Conservation (phyloP, 176 grass and related monocot genomes). For the Phyllostachys edulis region DNA sequence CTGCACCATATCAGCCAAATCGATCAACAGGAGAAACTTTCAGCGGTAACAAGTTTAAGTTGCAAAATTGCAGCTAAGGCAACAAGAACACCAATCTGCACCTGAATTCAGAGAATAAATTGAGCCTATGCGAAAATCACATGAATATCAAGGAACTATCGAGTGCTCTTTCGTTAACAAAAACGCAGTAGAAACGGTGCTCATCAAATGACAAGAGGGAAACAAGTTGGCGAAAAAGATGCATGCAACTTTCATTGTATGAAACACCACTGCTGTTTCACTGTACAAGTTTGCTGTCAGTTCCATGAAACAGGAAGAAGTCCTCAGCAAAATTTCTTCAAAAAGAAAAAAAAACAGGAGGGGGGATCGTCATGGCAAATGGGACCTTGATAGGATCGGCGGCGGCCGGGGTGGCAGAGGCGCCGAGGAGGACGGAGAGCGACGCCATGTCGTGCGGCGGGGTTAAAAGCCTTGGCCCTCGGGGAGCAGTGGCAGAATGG, state of each 20-base stretch:
- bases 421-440: slow-evolving; percentile 48
- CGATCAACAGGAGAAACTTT: neutral
- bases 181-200: neutral
- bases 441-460: slow-evolving; percentile 40
- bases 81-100: neutral
- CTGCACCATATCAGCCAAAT: neutral
- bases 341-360: neutral
- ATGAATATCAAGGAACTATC: neutral
- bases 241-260: neutral
- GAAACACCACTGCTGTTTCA: neutral
- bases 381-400: slow-evolving; percentile 46
- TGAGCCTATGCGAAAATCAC: neutral
- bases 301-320: neutral
- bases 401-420: slow-evolving; percentile 24
- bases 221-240: neutral
- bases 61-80: neutral
- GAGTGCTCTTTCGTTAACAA: neutral
- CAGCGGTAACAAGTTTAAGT: too few relatives aligned
- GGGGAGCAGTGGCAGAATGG: neutral
- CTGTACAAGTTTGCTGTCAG: neutral
- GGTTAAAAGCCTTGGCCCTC: neutral
- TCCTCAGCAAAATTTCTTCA: too few relatives aligned
- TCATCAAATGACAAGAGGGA: neutral
- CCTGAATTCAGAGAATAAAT: neutral
- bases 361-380: neutral